Evolutionary conservation across 2,329 filamentous ascomycete genomes (phyloP).

Genomic region (Thielaviopsis euricoi): DNA sequence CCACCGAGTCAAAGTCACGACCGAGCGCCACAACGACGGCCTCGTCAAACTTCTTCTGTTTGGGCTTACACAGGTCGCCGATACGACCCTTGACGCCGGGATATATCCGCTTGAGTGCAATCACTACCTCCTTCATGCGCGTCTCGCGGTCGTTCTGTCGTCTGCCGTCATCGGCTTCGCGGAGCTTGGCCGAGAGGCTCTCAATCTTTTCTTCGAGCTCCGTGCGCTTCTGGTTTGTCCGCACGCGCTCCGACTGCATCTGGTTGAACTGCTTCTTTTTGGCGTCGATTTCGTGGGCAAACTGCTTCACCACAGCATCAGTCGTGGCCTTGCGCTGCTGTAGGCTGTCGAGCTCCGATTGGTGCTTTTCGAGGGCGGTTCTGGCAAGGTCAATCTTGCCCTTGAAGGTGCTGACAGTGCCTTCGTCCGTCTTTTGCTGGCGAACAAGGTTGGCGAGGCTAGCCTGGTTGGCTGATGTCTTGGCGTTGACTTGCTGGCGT

Average conservation of each 20-base stretch:
- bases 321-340: slow-evolving; percentile 50
- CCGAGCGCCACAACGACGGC: slow-evolving; percentile 87
- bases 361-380: slow-evolving; percentile 55
- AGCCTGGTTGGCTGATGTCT: slow-evolving; percentile 63
- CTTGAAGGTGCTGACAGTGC: slow-evolving; percentile 76
- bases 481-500: slow-evolving; percentile 68
- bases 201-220: slow-evolving; percentile 87
- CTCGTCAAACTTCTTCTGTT: slow-evolving; percentile 91
- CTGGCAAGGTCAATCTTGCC: slow-evolving; percentile 71
- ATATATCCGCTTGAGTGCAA: slow-evolving; percentile 75
- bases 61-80: slow-evolving; percentile 83
- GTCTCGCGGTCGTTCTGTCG: slow-evolving; percentile 73
- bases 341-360: slow-evolving; percentile 53
- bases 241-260: slow-evolving; percentile 66
- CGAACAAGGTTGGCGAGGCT: slow-evolving; percentile 76
- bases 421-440: slow-evolving; percentile 79
- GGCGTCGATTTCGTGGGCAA: slow-evolving; percentile 59
- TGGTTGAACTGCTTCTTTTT: slow-evolving; percentile 89
- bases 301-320: slow-evolving; percentile 45
- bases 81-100: slow-evolving; percentile 83
- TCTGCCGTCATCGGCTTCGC: slow-evolving; percentile 69
- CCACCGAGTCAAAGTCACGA: slow-evolving; percentile 81
- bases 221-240: slow-evolving; percentile 64
- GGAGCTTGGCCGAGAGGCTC: slow-evolving; percentile 62
- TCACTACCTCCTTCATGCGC: slow-evolving; percentile 66